Evolutionary conservation across 2,329 filamentous ascomycete genomes (phyloP), one percentile per base, ranked within the genome.

Genomic region (Penicillium sumatraense): DNA sequence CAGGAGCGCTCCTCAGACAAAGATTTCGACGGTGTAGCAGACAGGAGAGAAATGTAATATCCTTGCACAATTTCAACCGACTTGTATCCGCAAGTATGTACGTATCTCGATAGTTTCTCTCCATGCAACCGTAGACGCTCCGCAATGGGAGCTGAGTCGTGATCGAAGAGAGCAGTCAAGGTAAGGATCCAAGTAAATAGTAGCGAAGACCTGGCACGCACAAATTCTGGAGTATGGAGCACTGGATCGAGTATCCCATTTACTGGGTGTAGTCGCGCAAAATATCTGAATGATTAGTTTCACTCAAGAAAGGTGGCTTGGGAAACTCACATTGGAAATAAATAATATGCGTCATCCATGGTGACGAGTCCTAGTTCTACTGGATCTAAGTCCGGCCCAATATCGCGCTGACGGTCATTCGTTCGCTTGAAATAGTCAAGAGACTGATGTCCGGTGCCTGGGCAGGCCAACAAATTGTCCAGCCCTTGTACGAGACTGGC

Each of bases 171-270:
- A 1, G 67, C 62, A 0, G 68, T 70, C 10, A 70, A 53, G 8
- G 68, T 68, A 10, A 70, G 51, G 16, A 71, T 68, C 68, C 68
- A 71, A 9, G 68, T 70, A 33, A 71, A 70, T 4, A 70, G 48
- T 1, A 71, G 60, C 9, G 67, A 57, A 16, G 68, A 71, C 13
- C 57, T 57, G 13, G 58, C 56, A 3, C 65, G 64, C 2, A 70
- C 68, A 29, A 62, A 70, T 13, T 61, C 62, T 0, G 62, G 56
- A 0, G 66, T 71, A 36, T 71, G 68, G 2, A 71, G 57, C 14
- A 63, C 47, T 3, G 68, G 64, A 23, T 71, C 68, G 1, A 71
- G 60, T n/a, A 70, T 70, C 3, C 68, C 67, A 20, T 69, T 70
- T 3, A 70, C 56, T 3, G 64, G 63, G 52, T 70, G 67, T 5